Conservation (phyloP, 805 yeast species). For the Candida ipomoeae region DNA sequence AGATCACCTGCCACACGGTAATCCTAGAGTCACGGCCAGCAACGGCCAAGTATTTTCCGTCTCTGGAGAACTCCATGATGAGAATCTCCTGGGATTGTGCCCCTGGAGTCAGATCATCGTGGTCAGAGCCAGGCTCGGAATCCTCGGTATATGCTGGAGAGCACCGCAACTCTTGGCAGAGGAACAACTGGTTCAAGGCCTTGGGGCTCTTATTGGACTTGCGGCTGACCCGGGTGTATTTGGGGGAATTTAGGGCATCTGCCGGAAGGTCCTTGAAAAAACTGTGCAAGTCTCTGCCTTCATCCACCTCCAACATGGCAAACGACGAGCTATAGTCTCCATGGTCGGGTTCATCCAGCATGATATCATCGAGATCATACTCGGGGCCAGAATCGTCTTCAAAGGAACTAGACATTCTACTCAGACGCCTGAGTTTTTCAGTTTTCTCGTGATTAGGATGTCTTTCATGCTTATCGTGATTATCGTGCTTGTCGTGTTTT, state of each 20-base stretch:
- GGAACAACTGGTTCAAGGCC: slow-evolving; percentile 48
- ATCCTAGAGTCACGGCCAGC: slow-evolving; percentile 75
- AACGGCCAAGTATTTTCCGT: slow-evolving; percentile 79
- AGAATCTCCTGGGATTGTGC: slow-evolving; percentile 51
- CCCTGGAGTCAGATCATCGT: slow-evolving; percentile 2
- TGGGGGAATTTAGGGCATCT: slow-evolving; percentile 49
- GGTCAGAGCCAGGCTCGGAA: slow-evolving; percentile 25
- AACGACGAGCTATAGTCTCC: slow-evolving; percentile 16
- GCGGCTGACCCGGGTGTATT: slow-evolving; percentile 48
- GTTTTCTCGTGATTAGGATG: too few species aligned
- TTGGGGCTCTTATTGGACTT: slow-evolving; percentile 44
- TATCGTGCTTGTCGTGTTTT: too few species aligned
- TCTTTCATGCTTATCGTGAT: too few species aligned
- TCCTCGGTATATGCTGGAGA: neutral
- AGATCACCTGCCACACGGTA: slow-evolving; percentile 74
- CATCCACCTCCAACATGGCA: slow-evolving; percentile 13
- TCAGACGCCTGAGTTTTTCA: too few species aligned
- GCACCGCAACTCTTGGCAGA: slow-evolving; percentile 54
- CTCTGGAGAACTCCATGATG: slow-evolving; percentile 66
- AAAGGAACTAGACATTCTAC: neutral
- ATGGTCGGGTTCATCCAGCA: slow-evolving; percentile 16
- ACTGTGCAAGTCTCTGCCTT: slow-evolving; percentile 12
- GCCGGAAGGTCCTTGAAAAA: slow-evolving; percentile 30
- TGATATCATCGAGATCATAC: slow-evolving; percentile 12
- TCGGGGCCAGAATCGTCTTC: slow-evolving; percentile 13